These are phyloP conservation scores for Metschnikowia bowlesiae DNA, from an alignment of 805 yeast species.

Conservation along the genomic window DNA sequence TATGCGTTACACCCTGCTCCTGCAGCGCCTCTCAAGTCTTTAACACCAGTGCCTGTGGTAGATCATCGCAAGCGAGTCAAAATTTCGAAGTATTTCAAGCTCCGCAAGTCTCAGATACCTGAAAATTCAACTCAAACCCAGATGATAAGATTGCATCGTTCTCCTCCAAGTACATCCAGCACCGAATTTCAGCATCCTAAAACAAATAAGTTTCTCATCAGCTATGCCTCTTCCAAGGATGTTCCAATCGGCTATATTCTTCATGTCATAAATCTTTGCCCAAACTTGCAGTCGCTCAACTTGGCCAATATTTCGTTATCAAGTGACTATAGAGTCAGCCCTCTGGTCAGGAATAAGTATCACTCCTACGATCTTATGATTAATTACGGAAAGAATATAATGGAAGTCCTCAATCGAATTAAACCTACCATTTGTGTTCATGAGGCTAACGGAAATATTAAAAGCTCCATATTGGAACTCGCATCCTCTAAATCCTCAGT, in stretches of 20 bases:
- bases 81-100: slow-evolving; percentile 15
- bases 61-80: slow-evolving; percentile 16
- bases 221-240: slow-evolving; percentile 66
- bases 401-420: slow-evolving; percentile 21
- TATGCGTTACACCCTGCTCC: slow-evolving; percentile 36
- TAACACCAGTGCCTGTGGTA: slow-evolving; percentile 11
- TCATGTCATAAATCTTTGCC: slow-evolving; percentile 66
- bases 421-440: slow-evolving; percentile 3
- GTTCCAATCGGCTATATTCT: slow-evolving; percentile 73
- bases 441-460: not conserved
- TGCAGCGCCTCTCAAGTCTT: slow-evolving; percentile 12
- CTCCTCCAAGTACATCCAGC: not conserved
- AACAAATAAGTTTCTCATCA: slow-evolving; percentile 55
- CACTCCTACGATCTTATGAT: slow-evolving; percentile 36
- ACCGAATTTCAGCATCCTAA: slow-evolving; percentile 43
- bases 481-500: slow-evolving; percentile 15
- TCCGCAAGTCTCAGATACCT: slow-evolving; percentile 9
- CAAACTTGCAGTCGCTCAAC: slow-evolving; percentile 51
- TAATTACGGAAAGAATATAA: slow-evolving; percentile 33
- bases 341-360: slow-evolving; percentile 31
- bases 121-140: not conserved
- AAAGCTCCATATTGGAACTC: not conserved
- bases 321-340: slow-evolving; percentile 55
- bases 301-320: slow-evolving; percentile 61
- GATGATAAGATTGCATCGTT: not conserved